Evolutionary conservation across 768 basidiomycete genomes (phyloP).

Genomic region (Butyriboletus loyo): DNA sequence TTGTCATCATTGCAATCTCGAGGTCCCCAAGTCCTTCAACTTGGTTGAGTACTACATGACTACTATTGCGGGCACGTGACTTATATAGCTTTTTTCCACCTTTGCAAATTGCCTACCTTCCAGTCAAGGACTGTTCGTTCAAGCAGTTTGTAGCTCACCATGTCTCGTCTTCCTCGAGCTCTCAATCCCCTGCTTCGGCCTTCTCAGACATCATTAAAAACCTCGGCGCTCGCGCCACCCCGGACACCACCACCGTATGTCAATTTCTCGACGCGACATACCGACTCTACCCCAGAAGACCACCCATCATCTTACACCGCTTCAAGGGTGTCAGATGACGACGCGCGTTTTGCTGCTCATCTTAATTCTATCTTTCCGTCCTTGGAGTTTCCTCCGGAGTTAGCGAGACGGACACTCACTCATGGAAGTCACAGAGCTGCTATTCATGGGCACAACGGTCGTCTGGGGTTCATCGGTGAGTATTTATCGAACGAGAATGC

Average conservation of each 20-base stretch:
- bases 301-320: neutral
- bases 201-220: constrained; percentile 10
- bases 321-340: constrained; percentile 6
- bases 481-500: neutral
- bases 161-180: constrained; percentile 23
- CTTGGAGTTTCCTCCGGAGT: constrained; percentile 65
- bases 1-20: neutral
- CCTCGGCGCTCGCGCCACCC: constrained; percentile 8
- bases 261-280: constrained; percentile 16
- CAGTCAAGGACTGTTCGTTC: neutral
- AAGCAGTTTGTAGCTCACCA: constrained; percentile 1
- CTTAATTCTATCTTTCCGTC: constrained; percentile 61
- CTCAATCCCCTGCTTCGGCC: constrained; percentile 9
- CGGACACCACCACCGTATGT: constrained; percentile 11
- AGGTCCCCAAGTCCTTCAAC: neutral
- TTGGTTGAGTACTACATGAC: too few species aligned
- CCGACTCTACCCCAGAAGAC: neutral
- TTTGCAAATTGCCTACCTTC: neutral
- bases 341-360: constrained; percentile 45
- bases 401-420: constrained; percentile 72
- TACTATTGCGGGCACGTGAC: constrained; percentile 19
- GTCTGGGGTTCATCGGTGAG: constrained; percentile 67
- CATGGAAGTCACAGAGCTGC: constrained; percentile 74
- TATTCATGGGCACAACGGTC: constrained; percentile 65
- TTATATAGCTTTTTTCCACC: constrained; percentile 2